phyloP scores from a whole-genome alignment of 805 yeast genomes.

The Metschnikowia similis region DNA sequence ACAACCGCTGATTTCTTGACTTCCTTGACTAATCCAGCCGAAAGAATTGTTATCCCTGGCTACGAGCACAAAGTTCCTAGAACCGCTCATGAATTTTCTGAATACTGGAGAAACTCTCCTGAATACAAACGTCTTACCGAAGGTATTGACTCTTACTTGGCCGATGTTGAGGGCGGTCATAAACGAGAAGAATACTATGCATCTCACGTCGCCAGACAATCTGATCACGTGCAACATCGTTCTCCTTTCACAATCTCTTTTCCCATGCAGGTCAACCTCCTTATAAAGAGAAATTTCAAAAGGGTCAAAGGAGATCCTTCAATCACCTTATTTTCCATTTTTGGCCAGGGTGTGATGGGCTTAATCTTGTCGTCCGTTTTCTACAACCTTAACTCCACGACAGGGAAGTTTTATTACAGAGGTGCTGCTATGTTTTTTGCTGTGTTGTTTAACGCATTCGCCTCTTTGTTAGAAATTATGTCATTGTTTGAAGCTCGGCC shows the following conservation, averaged over 20 bases:
- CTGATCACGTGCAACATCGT: conserved; percentile 29
- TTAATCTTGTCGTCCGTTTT: conserved; percentile 59
- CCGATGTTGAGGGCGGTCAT: conserved; percentile 12
- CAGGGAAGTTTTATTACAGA: conserved; percentile 57
- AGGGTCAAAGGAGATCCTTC: conserved; percentile 55
- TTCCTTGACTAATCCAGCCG: conserved; percentile 62
- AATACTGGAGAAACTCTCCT: conserved; percentile 55
- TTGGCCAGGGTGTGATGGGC: conserved; percentile 54
- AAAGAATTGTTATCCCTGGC: conserved; percentile 48
- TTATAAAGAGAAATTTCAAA: conserved; percentile 51
- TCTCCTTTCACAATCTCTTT: conserved; percentile 36
- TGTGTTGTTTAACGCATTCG: conserved; percentile 56
- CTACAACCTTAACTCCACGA: conserved; percentile 46
- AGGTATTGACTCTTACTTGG: conserved; percentile 41
- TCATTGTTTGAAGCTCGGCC: conserved; percentile 57
- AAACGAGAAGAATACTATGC: conserved; percentile 17
- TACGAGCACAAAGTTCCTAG: conserved; percentile 49
- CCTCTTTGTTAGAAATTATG: conserved; percentile 57
- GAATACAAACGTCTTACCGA: conserved; percentile 39
- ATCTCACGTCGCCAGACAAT: conserved; percentile 34
- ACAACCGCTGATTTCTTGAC: conserved; percentile 67
- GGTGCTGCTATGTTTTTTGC: conserved; percentile 63
- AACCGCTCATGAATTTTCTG: conserved; percentile 54
- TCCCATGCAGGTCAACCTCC: conserved; percentile 34
- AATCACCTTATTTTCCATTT: conserved; percentile 46